These are phyloP conservation scores for Somion occarium DNA, from an alignment of 1,284 basidiomycete species.

Conservation along the genomic window DNA sequence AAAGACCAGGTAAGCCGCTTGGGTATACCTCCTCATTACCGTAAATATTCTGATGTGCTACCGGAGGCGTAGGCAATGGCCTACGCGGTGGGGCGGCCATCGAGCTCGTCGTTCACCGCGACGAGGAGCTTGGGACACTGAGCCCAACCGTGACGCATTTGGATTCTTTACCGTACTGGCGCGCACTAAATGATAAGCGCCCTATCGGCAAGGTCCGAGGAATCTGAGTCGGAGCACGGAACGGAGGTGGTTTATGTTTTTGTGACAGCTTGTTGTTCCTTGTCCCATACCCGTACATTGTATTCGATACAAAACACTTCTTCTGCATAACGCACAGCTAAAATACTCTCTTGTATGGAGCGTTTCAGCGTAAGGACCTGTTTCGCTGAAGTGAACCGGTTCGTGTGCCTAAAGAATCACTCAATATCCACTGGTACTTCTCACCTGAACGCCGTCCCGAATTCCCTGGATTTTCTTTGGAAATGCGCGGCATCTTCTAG, in stretches of 20 bases:
- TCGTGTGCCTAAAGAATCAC: not conserved
- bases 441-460: not conserved
- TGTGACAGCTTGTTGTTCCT: not conserved
- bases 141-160: constrained; percentile 13
- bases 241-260: not conserved
- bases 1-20: constrained; percentile 15
- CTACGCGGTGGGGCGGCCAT: constrained; percentile 27
- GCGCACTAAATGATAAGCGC: constrained; percentile 6
- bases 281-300: not conserved
- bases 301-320: not conserved
- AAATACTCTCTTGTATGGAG: no score
- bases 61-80: constrained; percentile 42
- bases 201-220: not conserved
- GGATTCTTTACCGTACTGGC: not conserved
- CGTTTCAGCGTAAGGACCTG: no score
- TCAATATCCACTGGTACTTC: not conserved
- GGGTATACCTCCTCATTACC: constrained; percentile 16
- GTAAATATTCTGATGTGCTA: constrained; percentile 15
- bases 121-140: constrained; percentile 4
- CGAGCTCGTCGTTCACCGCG: constrained; percentile 11
- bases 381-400: no score
- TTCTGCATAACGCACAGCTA: no score
- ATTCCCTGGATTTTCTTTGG: not conserved
- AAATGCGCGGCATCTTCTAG: not conserved
- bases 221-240: not conserved